These are phyloP conservation scores for Solanum hybrid DNA, from an alignment of 305 asterid genomes.

Conservation along the genomic window DNA sequence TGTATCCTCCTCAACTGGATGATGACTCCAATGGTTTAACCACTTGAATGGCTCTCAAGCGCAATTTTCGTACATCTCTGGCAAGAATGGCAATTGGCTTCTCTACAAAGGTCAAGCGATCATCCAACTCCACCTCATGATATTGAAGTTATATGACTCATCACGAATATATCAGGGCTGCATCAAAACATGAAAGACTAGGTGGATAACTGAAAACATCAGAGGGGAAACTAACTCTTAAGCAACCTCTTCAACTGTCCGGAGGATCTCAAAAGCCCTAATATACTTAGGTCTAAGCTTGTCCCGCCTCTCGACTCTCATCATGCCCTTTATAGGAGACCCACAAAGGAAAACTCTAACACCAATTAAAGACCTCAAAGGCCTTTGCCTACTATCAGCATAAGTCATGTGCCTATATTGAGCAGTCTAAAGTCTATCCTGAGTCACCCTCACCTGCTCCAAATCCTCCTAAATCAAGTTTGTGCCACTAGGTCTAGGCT, in stretches of 20 bases:
- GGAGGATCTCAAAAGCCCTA: not conserved
- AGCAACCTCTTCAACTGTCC: too few relatives aligned
- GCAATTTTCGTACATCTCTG: not conserved
- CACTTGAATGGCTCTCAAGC: not conserved
- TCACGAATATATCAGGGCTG: not conserved
- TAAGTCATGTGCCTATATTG: not conserved
- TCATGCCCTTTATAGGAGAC: not conserved
- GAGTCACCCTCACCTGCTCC: not conserved
- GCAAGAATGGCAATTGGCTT: not conserved
- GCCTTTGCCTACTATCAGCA: not conserved
- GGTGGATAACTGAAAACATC: not conserved
- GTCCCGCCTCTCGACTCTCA: not conserved
- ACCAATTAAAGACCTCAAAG: not conserved
- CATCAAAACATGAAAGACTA: not conserved
- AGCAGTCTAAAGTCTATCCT: not conserved
- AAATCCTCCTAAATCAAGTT: not conserved
- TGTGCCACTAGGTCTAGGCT: not conserved
- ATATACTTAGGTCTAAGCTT: not conserved
- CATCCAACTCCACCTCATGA: not conserved
- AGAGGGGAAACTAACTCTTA: not conserved
- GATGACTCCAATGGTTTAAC: not conserved
- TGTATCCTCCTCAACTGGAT: fast-evolving
- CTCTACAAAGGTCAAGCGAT: not conserved
- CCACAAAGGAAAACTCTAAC: not conserved
- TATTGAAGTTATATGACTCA: too few relatives aligned